These are phyloP conservation scores for Leccinellum luteum DNA, from an alignment of 768 basidiomycete species.

Conservation along the genomic window DNA sequence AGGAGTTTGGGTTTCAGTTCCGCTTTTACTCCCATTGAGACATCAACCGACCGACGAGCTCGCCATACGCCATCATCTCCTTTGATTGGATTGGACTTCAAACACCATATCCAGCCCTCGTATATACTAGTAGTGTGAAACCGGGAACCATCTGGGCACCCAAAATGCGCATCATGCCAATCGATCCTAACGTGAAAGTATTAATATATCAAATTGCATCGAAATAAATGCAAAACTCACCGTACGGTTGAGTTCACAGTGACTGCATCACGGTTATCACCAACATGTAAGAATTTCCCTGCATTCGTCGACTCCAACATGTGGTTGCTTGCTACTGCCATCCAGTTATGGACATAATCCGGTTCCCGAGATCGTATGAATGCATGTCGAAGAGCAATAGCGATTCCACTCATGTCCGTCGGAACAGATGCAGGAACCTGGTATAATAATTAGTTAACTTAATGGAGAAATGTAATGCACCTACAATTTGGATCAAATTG, in stretches of 20 bases:
- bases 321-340: constrained; percentile 12
- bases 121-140: constrained; percentile 14
- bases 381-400: constrained; percentile 16
- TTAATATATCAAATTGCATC: background rate
- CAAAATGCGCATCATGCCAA: constrained; percentile 21
- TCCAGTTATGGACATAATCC: constrained; percentile 19
- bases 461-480: background rate
- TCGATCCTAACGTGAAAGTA: constrained; percentile 15
- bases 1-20: no score
- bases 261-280: constrained; percentile 3
- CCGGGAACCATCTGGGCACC: constrained; percentile 13
- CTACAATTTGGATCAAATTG: constrained; percentile 20
- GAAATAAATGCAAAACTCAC: constrained; percentile 8
- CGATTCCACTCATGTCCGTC: no score
- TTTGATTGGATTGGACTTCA: constrained; percentile 22
- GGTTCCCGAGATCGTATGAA: constrained; percentile 11
- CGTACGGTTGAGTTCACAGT: constrained; percentile 21
- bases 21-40: constrained; percentile 22
- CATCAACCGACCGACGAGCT: constrained; percentile 15
- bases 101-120: constrained; percentile 20
- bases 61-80: constrained; percentile 18
- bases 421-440: constrained; percentile 15
- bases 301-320: constrained; percentile 20
- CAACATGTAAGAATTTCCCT: constrained; percentile 14
- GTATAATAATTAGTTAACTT: background rate